phyloP scores from a whole-genome alignment of 768 basidiomycete species.

The Termitomyces sp. region DNA sequence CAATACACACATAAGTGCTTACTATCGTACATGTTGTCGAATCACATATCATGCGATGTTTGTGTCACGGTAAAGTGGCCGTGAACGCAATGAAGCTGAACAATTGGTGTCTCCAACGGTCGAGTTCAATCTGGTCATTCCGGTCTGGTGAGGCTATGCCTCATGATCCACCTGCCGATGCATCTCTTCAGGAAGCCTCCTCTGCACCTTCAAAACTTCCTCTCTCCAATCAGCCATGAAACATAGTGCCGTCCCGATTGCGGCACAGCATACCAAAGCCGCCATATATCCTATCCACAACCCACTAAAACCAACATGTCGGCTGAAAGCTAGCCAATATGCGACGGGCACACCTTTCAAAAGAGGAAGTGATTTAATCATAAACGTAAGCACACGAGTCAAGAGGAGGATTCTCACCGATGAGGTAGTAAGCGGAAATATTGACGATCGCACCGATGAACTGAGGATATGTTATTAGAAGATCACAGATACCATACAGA shows the following conservation, averaged over 20 bases:
- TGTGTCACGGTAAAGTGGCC: no score
- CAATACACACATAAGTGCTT: no score
- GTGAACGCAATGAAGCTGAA: no score
- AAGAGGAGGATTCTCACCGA: conserved; percentile 8
- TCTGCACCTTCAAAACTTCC: conserved; percentile 44
- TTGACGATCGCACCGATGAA: conserved; percentile 51
- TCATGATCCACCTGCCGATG: not conserved
- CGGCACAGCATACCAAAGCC: conserved; percentile 37
- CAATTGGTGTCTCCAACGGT: not conserved
- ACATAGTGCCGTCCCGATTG: conserved; percentile 36
- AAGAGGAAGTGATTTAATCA: not conserved
- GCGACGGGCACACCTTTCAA: conserved; percentile 58
- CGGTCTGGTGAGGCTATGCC: not conserved
- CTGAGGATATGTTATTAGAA: conserved; percentile 25
- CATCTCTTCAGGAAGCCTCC: conserved; percentile 4
- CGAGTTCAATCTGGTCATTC: not conserved
- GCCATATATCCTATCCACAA: conserved; percentile 66
- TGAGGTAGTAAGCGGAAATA: conserved; percentile 7
- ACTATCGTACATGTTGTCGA: no score
- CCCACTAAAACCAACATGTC: conserved; percentile 43
- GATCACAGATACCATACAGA: not conserved
- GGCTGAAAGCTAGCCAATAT: conserved; percentile 51
- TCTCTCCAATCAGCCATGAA: conserved; percentile 46
- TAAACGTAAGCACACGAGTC: no score
- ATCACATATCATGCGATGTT: no score